phyloP scores from a whole-genome alignment of 495 filamentous ascomycete genomes.

The Penicillium malachiteum region DNA sequence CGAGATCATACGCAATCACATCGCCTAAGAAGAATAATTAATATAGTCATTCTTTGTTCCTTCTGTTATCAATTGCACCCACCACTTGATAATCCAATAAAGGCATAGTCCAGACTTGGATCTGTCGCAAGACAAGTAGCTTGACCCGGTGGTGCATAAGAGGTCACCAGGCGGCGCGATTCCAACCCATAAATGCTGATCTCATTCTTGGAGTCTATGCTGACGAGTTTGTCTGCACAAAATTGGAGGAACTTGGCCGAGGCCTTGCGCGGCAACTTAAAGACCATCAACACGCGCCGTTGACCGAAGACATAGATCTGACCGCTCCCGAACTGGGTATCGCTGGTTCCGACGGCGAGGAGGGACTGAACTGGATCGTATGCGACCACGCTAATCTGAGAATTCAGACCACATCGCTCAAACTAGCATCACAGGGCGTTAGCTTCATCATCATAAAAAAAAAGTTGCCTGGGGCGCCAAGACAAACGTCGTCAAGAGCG shows the following conservation, averaged over 20 bases:
- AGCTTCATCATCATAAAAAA: slow-evolving; percentile 17
- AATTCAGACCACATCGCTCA: slow-evolving; percentile 81
- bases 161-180: slow-evolving; percentile 54
- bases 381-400: slow-evolving; percentile 75
- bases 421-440: slow-evolving; percentile 48
- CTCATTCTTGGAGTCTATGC: slow-evolving; percentile 81
- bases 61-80: background rate
- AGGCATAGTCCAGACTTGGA: slow-evolving; percentile 85
- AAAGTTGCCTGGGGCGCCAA: slow-evolving; percentile 32
- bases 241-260: slow-evolving; percentile 73
- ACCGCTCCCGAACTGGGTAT: slow-evolving; percentile 71
- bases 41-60: background rate
- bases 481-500: slow-evolving; percentile 71
- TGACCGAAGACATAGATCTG: slow-evolving; percentile 92
- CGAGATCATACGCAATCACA: slow-evolving; percentile 84
- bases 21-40: slow-evolving; percentile 53
- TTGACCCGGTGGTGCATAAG: slow-evolving; percentile 69
- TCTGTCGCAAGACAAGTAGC: slow-evolving; percentile 74
- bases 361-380: slow-evolving; percentile 95
- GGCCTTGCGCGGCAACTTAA: slow-evolving; percentile 62
- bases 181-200: slow-evolving; percentile 75
- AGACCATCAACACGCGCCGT: slow-evolving; percentile 69
- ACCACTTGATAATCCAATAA: slow-evolving; percentile 74
- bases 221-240: slow-evolving; percentile 74
- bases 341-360: slow-evolving; percentile 86